These are phyloP conservation scores for Myochromella boudieri DNA, from an alignment of 768 basidiomycete species.

Conservation along the genomic window DNA sequence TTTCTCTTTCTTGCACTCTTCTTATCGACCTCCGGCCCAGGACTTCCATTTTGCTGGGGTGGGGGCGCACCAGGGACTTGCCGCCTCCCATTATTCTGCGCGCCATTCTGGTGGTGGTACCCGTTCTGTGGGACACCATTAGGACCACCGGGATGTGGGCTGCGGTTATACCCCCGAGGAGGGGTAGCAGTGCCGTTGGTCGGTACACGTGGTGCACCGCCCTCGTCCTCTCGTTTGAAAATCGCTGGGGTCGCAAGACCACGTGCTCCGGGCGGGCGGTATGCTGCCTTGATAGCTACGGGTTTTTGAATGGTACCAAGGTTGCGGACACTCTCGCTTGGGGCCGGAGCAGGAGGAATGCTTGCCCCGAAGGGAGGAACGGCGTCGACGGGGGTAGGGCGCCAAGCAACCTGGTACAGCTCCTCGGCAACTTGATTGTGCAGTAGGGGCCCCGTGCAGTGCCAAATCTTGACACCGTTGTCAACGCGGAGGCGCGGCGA, in stretches of 20 bases:
- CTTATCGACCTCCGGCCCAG: slow-evolving; percentile 38
- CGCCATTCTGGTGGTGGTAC: slow-evolving; percentile 18
- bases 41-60: slow-evolving; percentile 27
- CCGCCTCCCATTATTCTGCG: slow-evolving; percentile 42
- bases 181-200: slow-evolving; percentile 56
- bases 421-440: slow-evolving; percentile 84
- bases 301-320: slow-evolving; percentile 54
- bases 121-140: slow-evolving; percentile 39
- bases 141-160: slow-evolving; percentile 53
- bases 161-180: slow-evolving; percentile 57
- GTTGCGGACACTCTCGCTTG: slow-evolving; percentile 55
- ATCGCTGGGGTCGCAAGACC: slow-evolving; percentile 85
- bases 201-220: slow-evolving; percentile 57
- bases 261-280: slow-evolving; percentile 91
- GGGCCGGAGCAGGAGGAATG: slow-evolving; percentile 69
- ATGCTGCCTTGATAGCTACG: slow-evolving; percentile 67
- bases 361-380: slow-evolving; percentile 65
- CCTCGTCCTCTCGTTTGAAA: slow-evolving; percentile 92
- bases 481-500: slow-evolving; percentile 95
- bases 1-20: slow-evolving; percentile 37
- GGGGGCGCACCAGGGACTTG: slow-evolving; percentile 75
- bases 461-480: slow-evolving; percentile 96
- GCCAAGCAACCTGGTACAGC: slow-evolving; percentile 87
- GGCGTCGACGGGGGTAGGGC: slow-evolving; percentile 67
- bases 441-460: slow-evolving; percentile 84